These are phyloP conservation scores for Plasmodium cynomolgi DNA, from an alignment of 169 alveolate species.

Conservation along the genomic window DNA sequence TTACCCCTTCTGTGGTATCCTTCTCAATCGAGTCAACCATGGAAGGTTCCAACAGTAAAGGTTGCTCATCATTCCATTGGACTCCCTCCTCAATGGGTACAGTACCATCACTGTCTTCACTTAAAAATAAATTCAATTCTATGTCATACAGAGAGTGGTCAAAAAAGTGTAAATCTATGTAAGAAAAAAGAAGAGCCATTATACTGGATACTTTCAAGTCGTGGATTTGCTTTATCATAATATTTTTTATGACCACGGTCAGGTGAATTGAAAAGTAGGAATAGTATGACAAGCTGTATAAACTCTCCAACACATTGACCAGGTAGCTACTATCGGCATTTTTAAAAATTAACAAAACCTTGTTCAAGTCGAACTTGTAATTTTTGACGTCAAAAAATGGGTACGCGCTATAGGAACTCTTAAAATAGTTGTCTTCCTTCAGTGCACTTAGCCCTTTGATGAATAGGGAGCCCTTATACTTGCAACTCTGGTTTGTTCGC, in stretches of 20 bases:
- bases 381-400: constrained; percentile 36
- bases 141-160: constrained; percentile 57
- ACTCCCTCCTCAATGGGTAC: not conserved
- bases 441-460: constrained; percentile 30
- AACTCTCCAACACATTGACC: constrained; percentile 29
- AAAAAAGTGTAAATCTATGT: constrained; percentile 29
- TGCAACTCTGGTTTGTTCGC: not conserved
- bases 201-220: constrained; percentile 64
- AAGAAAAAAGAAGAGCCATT: constrained; percentile 36
- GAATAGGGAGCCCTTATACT: constrained; percentile 3
- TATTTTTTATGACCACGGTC: constrained; percentile 40
- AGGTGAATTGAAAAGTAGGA: constrained; percentile 69
- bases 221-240: constrained; percentile 58
- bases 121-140: constrained; percentile 27
- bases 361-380: constrained; percentile 35
- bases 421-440: constrained; percentile 59
- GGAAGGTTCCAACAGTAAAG: not conserved
- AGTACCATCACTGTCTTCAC: constrained; percentile 12
- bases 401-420: constrained; percentile 48
- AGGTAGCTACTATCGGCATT: constrained; percentile 55
- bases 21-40: not conserved
- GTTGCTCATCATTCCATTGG: not conserved
- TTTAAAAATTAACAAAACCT: constrained; percentile 29
- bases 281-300: constrained; percentile 46
- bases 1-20: not conserved